phyloP scores from a whole-genome alignment of 805 yeast genomes.

The Yamadazyma scolyti region DNA sequence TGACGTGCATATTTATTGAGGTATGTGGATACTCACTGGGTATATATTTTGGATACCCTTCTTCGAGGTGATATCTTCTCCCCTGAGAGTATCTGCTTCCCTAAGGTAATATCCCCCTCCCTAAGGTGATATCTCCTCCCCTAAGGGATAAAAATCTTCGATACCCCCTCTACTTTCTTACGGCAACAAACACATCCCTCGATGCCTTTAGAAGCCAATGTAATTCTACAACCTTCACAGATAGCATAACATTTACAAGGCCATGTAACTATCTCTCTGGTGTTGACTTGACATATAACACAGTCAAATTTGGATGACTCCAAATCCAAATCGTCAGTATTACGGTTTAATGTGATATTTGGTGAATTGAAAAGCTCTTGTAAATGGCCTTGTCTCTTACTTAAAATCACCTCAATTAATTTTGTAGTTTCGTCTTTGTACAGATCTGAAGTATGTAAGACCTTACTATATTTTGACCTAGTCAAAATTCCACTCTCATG shows the following conservation, averaged over 20 bases:
- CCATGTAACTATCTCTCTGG: conserved; percentile 81
- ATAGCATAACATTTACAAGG: conserved; percentile 89
- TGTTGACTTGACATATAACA: conserved; percentile 75
- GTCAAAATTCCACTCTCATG: conserved; percentile 26
- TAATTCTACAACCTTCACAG: conserved; percentile 78
- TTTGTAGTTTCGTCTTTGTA: conserved; percentile 14
- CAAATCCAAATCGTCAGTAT: conserved; percentile 20
- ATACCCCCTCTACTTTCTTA: conserved; percentile 62
- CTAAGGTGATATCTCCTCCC: no score
- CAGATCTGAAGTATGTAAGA: not conserved
- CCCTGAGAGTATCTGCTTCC: no score
- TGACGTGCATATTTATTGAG: no score
- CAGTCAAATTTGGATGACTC: conserved; percentile 45
- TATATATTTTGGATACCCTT: no score
- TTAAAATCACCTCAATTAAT: conserved; percentile 19
- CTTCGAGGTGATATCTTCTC: no score
- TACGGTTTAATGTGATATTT: not conserved
- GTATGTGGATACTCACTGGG: no score
- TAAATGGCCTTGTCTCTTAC: conserved; percentile 10
- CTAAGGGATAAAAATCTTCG: conserved; percentile 58
- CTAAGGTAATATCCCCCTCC: no score
- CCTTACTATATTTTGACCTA: conserved; percentile 23
- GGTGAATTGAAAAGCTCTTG: conserved; percentile 2
- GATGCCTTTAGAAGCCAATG: conserved; percentile 68
- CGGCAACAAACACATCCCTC: conserved; percentile 85